Evolutionary conservation across 2,329 filamentous ascomycete genomes (phyloP).

Genomic region (Colletotrichum eremochloae): DNA sequence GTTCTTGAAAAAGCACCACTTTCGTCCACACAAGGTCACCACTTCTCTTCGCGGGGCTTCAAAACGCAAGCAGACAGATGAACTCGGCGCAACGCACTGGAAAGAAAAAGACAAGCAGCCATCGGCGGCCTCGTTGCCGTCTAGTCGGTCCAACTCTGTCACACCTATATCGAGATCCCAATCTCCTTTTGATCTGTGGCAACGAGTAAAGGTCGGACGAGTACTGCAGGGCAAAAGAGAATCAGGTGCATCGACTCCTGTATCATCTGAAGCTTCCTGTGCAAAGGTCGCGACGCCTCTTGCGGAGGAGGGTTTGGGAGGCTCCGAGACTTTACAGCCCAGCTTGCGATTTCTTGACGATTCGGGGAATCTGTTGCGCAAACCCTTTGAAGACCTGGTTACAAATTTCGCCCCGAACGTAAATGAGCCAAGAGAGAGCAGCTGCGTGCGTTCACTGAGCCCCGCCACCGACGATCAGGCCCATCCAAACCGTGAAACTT

Average conservation of each 20-base stretch:
- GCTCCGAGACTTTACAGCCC: slow-evolving; percentile 12
- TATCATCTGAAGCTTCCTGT: neutral
- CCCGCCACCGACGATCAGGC: neutral
- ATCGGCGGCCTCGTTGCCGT: neutral
- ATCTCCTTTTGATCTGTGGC: slow-evolving; percentile 56
- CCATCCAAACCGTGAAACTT: neutral
- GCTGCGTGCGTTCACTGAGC: neutral
- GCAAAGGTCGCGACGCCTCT: neutral
- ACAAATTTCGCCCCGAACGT: neutral
- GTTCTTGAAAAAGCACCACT: slow-evolving; percentile 81
- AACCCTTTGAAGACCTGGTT: slow-evolving; percentile 58
- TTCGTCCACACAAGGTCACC: slow-evolving; percentile 65
- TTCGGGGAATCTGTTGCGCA: slow-evolving; percentile 57
- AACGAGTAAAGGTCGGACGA: slow-evolving; percentile 52
- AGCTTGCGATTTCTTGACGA: slow-evolving; percentile 53
- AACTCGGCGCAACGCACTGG: neutral
- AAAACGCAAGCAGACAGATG: neutral
- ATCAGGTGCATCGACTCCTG: slow-evolving; percentile 1
- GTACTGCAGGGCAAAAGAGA: slow-evolving; percentile 4
- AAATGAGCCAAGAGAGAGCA: neutral
- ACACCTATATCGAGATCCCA: slow-evolving; percentile 33
- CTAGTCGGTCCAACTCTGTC: slow-evolving; percentile 30
- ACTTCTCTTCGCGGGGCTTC: slow-evolving; percentile 30
- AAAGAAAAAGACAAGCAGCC: neutral
- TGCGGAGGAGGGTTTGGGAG: slow-evolving; percentile 13